phyloP scores from a whole-genome alignment of 2,329 filamentous ascomycete genomes.

The Ascochyta koolunga region DNA sequence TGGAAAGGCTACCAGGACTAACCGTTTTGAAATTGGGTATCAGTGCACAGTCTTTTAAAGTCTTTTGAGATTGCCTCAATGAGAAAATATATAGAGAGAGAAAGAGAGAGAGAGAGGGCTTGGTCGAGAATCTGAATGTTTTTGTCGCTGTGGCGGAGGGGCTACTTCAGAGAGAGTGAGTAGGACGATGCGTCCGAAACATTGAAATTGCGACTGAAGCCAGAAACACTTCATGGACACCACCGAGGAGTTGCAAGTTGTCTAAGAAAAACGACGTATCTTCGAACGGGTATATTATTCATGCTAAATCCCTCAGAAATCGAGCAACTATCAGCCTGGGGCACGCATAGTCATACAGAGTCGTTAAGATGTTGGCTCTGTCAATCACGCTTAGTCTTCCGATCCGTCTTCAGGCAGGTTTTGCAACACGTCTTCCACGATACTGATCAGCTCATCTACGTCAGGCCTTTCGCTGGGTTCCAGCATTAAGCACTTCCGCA shows the following conservation, averaged over 20 bases:
- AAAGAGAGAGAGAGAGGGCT: too few species aligned
- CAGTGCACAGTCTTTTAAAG: too few species aligned
- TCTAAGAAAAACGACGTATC: background rate
- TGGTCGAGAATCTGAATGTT: too few species aligned
- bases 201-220: too few species aligned
- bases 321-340: background rate
- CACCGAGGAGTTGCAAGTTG: background rate
- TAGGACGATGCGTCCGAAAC: too few species aligned
- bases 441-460: conserved; percentile 78
- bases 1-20: too few species aligned
- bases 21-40: too few species aligned
- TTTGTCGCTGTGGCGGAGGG: too few species aligned
- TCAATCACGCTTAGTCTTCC: background rate
- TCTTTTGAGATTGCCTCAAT: too few species aligned
- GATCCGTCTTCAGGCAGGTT: conserved; percentile 67
- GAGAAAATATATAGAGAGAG: too few species aligned
- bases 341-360: background rate
- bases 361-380: background rate
- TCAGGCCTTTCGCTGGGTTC: conserved; percentile 89
- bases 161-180: too few species aligned
- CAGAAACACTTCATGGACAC: background rate
- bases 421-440: conserved; percentile 76
- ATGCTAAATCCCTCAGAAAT: background rate
- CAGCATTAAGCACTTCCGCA: conserved; percentile 82
- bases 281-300: background rate